A percentile compares a stretch with the other conserved stretches of the same genome.
phyloP scores from a whole-genome alignment of 768 basidiomycete species.

The Amanita inopinata region DNA sequence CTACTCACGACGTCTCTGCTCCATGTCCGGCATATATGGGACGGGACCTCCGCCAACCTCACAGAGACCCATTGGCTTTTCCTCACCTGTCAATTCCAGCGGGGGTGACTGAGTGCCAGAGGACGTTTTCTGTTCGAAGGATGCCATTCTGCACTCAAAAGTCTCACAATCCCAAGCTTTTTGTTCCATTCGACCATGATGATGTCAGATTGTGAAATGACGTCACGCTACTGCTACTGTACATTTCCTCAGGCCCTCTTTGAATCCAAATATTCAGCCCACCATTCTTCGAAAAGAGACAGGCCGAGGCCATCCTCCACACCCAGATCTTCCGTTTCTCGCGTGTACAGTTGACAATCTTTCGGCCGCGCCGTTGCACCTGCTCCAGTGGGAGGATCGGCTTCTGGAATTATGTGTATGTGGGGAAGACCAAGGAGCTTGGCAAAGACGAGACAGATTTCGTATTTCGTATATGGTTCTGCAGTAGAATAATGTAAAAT shows the following conservation, averaged over 20 bases:
- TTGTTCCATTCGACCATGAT: not conserved
- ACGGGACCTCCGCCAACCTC: not conserved
- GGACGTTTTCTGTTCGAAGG: not conserved
- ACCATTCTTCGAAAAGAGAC: conserved; percentile 79
- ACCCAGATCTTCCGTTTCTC: conserved; percentile 61
- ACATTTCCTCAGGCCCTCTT: conserved; percentile 12
- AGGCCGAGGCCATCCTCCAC: conserved; percentile 50
- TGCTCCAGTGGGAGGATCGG: conserved; percentile 49
- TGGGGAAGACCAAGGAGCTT: conserved; percentile 62
- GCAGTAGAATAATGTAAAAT: conserved; percentile 82
- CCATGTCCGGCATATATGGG: not conserved
- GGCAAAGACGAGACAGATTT: conserved; percentile 77
- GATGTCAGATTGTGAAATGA: not conserved
- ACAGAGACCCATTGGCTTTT: conserved; percentile 35
- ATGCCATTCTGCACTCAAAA: not conserved
- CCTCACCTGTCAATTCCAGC: conserved; percentile 37
- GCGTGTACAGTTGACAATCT: conserved; percentile 72
- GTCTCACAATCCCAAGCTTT: too few relatives aligned
- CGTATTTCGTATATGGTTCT: conserved; percentile 86
- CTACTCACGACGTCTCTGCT: not conserved
- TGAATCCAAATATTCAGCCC: conserved; percentile 39
- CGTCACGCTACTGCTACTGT: not conserved
- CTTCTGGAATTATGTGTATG: conserved; percentile 65
- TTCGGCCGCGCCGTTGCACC: conserved; percentile 69
- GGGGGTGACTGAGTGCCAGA: conserved; percentile 49